These are phyloP conservation scores for Eucalyptus virginea DNA, from an alignment of 345 rosid species.

Conservation along the genomic window DNA sequence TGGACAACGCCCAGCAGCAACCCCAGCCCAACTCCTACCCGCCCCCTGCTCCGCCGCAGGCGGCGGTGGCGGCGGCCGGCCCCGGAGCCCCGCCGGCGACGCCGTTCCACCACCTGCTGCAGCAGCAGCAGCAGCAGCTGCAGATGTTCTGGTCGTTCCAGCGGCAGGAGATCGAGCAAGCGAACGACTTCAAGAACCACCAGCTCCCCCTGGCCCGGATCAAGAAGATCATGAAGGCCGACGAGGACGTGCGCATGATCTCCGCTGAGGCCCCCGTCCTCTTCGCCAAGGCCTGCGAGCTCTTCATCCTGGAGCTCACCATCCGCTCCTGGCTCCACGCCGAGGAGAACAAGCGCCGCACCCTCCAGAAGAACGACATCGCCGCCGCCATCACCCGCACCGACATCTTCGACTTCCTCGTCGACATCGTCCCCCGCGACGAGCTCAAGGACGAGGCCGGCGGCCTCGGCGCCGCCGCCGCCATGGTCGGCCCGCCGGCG, in stretches of 20 bases:
- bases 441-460: constrained; percentile 73
- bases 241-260: constrained; percentile 98
- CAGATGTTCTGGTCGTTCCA: constrained; percentile 90
- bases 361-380: constrained; percentile 92
- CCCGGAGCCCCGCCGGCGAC: not conserved
- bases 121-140: constrained; percentile 69
- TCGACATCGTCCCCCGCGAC: constrained; percentile 83
- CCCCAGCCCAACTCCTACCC: constrained; percentile 52
- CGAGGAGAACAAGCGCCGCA: constrained; percentile 86
- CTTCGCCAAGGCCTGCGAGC: constrained; percentile 92
- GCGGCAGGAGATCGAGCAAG: constrained; percentile 85
- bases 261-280: constrained; percentile 92
- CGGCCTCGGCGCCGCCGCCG: not conserved
- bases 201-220: constrained; percentile 91
- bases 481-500: constrained; percentile 31
- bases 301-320: constrained; percentile 86
- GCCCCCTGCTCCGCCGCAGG: constrained; percentile 39
- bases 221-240: constrained; percentile 98
- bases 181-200: constrained; percentile 89
- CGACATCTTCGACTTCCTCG: constrained; percentile 85
- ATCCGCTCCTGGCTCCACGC: constrained; percentile 98
- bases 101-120: constrained; percentile 71
- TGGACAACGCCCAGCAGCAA: constrained; percentile 10
- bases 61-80: not conserved
- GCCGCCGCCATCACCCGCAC: constrained; percentile 91